These are phyloP conservation scores for Monosporascus sp. DNA, from an alignment of 2,329 filamentous ascomycete genomes.

Conservation along the genomic window DNA sequence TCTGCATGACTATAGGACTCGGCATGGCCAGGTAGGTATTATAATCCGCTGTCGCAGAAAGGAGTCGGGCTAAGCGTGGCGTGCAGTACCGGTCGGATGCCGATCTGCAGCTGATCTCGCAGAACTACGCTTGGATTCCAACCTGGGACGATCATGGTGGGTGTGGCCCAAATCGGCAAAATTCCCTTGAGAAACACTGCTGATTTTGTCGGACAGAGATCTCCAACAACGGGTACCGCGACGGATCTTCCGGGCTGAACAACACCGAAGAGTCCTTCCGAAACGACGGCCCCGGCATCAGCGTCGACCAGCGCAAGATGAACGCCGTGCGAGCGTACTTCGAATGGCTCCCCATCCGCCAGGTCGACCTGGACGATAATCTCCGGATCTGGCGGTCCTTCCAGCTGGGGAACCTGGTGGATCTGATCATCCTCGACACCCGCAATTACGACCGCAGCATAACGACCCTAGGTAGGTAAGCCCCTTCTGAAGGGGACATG, in stretches of 20 bases:
- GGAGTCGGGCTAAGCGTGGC: background rate
- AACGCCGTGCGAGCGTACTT: slow-evolving; percentile 68
- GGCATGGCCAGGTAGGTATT: slow-evolving; percentile 27
- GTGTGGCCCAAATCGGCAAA: slow-evolving; percentile 5
- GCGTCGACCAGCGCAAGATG: slow-evolving; percentile 67
- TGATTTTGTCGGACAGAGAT: slow-evolving; percentile 36
- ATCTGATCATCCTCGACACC: slow-evolving; percentile 65
- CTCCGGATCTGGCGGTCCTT: slow-evolving; percentile 64
- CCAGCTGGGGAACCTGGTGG: slow-evolving; percentile 58
- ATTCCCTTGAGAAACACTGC: background rate
- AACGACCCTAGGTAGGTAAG: slow-evolving; percentile 35
- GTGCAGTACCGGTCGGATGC: slow-evolving; percentile 34
- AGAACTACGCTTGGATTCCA: slow-evolving; percentile 39
- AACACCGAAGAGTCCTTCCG: slow-evolving; percentile 64
- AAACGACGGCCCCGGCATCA: slow-evolving; percentile 47
- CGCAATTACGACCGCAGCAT: slow-evolving; percentile 63
- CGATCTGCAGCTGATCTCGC: slow-evolving; percentile 34
- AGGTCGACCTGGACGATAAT: slow-evolving; percentile 64
- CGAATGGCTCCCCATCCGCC: slow-evolving; percentile 58
- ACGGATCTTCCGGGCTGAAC: slow-evolving; percentile 54
- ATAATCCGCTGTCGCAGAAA: background rate
- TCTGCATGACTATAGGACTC: slow-evolving; percentile 38
- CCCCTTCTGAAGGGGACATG: background rate
- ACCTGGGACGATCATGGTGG: slow-evolving; percentile 39
- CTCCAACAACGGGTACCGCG: slow-evolving; percentile 59